Base-by-base conservation (phyloP, 1,284 basidiomycete species). In the Pseudozyma pruni region DNA sequence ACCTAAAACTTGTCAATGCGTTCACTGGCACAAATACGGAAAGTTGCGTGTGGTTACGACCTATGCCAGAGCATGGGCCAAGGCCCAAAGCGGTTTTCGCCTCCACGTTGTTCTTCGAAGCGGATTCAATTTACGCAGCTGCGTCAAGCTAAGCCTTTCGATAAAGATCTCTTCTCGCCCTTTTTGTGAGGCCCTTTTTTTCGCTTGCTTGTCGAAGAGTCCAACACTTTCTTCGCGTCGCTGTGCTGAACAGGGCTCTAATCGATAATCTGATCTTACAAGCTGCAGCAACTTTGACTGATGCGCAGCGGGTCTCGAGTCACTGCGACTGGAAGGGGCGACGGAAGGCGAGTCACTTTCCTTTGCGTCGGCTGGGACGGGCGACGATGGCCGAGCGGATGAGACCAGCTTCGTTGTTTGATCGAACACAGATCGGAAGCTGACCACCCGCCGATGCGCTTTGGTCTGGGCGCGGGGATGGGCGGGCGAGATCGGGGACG, bases 121-220 rank as follows among this genome's bases (percentile, higher is more conserved):
- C n/a, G n/a, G n/a, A n/a, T n/a, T n/a, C n/a, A 29, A 29, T 8
- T 9, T 19, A 11, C 22, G 27, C 6, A 29, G 27, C 8, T 58
- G 61, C 61, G 61, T 64, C 54, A 37, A 27, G 23, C 27, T 53
- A 49, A 31, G 8, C 29, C 54, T 52, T 64, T 58, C 61, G 50
- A 58, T 64, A 42, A 45, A 45, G 45, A 58, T 57, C 48, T 53
- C 45, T 29, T 47, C 13, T 13, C 25, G 29, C 33, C 35, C 19
- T 46, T 45, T 45, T 40, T 44, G 14, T 44, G 22, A 34, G 4
- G 29, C 35, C 13, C 44, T 34, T 27, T 29, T 31, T 39, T 29
- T 14, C 17, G 4, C 9, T 17, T 45, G 10, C 11, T n/a, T 8
- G 8, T 7, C 16, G 16, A 29, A 31, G 25, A 42, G 50, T 42